Base-by-base conservation (phyloP, 805 yeast genomes). In the Ogataea henricii region DNA sequence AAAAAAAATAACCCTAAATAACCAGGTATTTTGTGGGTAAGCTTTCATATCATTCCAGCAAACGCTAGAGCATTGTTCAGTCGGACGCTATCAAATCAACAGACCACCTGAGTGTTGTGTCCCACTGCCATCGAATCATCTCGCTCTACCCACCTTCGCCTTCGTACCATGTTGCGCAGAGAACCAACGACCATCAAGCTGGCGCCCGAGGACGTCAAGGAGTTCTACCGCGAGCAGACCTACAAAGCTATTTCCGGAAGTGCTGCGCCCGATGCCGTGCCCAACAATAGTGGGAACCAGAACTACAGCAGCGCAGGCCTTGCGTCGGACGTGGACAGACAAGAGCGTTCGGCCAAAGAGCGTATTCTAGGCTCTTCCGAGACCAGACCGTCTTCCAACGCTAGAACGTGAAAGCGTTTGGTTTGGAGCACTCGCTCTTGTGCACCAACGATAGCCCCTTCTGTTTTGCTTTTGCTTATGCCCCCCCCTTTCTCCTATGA, bases 161-260 rank as follows among this genome's bases (percentile, higher is more conserved):
- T n/a, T n/a, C n/a, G n/a, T n/a, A 18, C 10, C 25, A 36, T 86
- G 92, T 68, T 86, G 36, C 74, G 91, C 67, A 73, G 90, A 63
- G 85, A 81, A 14, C 86, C 91, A 4, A 85, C 92, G 0, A 74
- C 82, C 1, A 79, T 86, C 45, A 76, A 76, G 48, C 71, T 86
- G 40, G 78, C 83, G 0, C 86, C 87, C 0, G 89, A 85, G 53
- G 94, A 86, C 55, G 76, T 86, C 16, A 65, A 63, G 46, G 72
- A 67, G 43, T 59, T 59, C 41, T 60, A 60, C 53, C 53, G 63
- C 17, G 65, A 62, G 30, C 60, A 56, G 43, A 56, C 60, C 6
- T 53, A 54, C 49, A 55, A 55, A 36, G 52, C 57, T 9, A 56
- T 56, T 13, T 36, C 55, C 3, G 57, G 57, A 2, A 40, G 48